Evolutionary conservation across 179 eudicot genomes (phyloP).

Genomic region (Silene coronaria): DNA sequence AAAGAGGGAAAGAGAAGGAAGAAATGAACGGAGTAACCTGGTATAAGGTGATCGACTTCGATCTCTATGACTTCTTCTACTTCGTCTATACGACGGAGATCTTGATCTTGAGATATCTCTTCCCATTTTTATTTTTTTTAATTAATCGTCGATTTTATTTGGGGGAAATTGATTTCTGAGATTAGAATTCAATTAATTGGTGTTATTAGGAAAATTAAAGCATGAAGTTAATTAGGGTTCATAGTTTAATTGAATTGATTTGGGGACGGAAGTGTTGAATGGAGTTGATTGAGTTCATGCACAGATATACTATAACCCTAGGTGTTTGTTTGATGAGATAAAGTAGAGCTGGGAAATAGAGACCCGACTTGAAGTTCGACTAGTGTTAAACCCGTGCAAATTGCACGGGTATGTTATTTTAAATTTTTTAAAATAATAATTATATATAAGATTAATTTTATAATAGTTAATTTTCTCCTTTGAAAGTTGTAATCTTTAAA

Average conservation of each 20-base stretch:
- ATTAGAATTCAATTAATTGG: background rate
- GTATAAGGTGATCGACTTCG: conserved; percentile 76
- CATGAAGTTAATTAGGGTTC: background rate
- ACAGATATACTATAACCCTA: background rate
- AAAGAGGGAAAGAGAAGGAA: conserved; percentile 24
- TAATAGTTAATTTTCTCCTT: too few relatives aligned
- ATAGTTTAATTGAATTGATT: background rate
- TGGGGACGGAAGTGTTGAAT: background rate
- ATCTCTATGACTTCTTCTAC: conserved; percentile 61
- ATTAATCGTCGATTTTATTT: background rate
- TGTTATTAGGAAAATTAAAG: background rate
- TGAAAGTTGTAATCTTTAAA: too few relatives aligned
- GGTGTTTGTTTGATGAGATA: too few relatives aligned
- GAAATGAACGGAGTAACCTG: conserved; percentile 66
- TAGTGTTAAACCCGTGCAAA: too few relatives aligned
- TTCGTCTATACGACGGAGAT: conserved; percentile 57
- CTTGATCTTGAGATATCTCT: conserved; percentile 47
- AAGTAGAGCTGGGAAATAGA: too few relatives aligned
- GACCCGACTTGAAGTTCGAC: too few relatives aligned
- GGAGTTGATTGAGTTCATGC: background rate
- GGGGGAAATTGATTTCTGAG: background rate
- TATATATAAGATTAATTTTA: too few relatives aligned
- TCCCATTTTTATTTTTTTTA: conserved; percentile 26
- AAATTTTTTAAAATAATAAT: too few relatives aligned
- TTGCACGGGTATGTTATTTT: too few relatives aligned